These are phyloP conservation scores for Venturiaceae sp. DNA, from an alignment of 2,329 filamentous ascomycete genomes.

Conservation along the genomic window DNA sequence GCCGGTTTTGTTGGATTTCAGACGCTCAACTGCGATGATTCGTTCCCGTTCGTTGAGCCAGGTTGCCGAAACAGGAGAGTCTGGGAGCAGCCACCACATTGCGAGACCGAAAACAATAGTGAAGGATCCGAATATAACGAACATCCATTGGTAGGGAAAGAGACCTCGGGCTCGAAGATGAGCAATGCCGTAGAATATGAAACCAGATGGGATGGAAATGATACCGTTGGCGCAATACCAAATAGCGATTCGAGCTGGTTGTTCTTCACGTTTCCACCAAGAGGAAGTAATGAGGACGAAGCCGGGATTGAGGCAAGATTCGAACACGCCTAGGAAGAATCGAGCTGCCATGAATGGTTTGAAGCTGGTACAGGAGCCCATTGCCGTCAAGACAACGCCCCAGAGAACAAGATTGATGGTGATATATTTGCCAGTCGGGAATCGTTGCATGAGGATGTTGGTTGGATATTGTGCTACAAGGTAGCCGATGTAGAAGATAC, in stretches of 20 bases:
- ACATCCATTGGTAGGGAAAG: slow-evolving; percentile 43
- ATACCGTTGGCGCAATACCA: slow-evolving; percentile 1
- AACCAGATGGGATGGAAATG: slow-evolving; percentile 3
- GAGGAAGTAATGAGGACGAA: slow-evolving; percentile 14
- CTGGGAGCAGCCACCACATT: slow-evolving; percentile 29
- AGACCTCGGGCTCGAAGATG: slow-evolving; percentile 1
- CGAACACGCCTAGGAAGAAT: slow-evolving; percentile 26
- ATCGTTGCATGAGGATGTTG: slow-evolving; percentile 32
- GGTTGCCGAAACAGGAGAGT: slow-evolving; percentile 33
- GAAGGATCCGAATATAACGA: slow-evolving; percentile 41
- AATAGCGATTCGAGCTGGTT: neutral
- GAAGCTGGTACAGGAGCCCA: slow-evolving; percentile 22
- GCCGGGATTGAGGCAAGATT: slow-evolving; percentile 25
- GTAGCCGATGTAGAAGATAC: slow-evolving; percentile 42
- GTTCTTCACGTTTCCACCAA: slow-evolving; percentile 1
- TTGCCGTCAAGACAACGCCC: slow-evolving; percentile 7
- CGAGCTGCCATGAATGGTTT: slow-evolving; percentile 26
- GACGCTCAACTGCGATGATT: slow-evolving; percentile 41
- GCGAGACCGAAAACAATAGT: slow-evolving; percentile 27
- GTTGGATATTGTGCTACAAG: slow-evolving; percentile 35
- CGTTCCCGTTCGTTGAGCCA: slow-evolving; percentile 32
- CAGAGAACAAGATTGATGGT: neutral
- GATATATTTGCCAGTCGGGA: slow-evolving; percentile 33
- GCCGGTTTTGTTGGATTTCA: slow-evolving; percentile 41
- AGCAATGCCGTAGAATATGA: slow-evolving; percentile 6